Evolutionary conservation across 164 flowering plant genomes (phyloP).

Genomic region (Pachysandra terminalis): DNA sequence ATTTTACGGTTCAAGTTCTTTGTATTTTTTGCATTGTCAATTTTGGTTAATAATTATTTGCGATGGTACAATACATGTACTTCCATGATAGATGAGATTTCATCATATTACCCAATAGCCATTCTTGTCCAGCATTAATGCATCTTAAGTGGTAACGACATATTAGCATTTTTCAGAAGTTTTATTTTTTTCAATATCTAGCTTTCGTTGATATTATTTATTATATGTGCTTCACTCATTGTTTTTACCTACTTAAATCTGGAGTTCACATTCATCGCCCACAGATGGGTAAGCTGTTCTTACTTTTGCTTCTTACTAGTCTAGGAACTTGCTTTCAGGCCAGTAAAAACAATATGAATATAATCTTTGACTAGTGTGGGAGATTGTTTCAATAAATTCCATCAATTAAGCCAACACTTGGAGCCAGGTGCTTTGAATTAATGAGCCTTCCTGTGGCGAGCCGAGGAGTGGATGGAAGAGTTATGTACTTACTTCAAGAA

Average conservation of each 20-base stretch:
- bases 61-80: conserved; percentile 4
- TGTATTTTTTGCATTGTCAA: conserved; percentile 1
- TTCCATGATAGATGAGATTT: not conserved
- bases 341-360: too few species aligned
- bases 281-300: too few species aligned
- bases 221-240: too few species aligned
- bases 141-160: not conserved
- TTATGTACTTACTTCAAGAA: conserved; percentile 11
- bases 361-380: too few species aligned
- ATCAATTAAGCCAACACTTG: conserved; percentile 5
- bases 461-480: conserved; percentile 10
- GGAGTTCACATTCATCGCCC: too few species aligned
- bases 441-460: conserved; percentile 2
- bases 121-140: conserved; percentile 2
- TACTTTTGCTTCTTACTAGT: too few species aligned
- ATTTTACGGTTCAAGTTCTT: not conserved
- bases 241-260: too few species aligned
- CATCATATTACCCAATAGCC: conserved; percentile 4
- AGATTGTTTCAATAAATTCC: not conserved
- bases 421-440: conserved; percentile 12
- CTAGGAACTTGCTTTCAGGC: too few species aligned
- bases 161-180: not conserved
- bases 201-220: too few species aligned
- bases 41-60: conserved; percentile 13
- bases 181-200: not conserved